A percentile compares a stretch with the other conserved stretches of the same genome.
These are phyloP conservation scores for Chlamydomonas eustigma DNA, from an alignment of 139 green algal species.

Conservation along the genomic window DNA sequence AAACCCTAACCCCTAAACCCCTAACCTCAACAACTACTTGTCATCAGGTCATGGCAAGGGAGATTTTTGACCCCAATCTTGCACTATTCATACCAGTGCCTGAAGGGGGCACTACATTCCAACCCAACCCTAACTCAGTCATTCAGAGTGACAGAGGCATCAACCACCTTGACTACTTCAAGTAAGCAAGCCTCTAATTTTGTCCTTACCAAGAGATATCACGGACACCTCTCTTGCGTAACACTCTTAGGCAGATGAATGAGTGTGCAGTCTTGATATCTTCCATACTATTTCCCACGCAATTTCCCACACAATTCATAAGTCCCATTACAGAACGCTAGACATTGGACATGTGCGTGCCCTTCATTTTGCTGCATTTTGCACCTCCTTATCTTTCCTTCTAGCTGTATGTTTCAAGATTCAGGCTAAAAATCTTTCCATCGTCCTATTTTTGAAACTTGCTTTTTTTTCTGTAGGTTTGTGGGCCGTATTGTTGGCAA, in stretches of 20 bases:
- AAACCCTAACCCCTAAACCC: no score
- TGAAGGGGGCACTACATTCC: conserved; percentile 86
- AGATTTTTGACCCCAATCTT: conserved; percentile 95
- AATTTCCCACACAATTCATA: no score
- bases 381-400: not conserved
- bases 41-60: conserved; percentile 81
- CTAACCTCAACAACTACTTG: no score
- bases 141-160: conserved; percentile 85
- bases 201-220: no score
- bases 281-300: no score
- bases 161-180: conserved; percentile 96
- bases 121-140: conserved; percentile 92
- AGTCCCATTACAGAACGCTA: no score
- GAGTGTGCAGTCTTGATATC: no score
- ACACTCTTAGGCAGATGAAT: no score
- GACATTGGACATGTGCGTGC: no score
- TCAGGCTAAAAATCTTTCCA: not conserved
- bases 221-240: no score
- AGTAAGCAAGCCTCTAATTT: conserved; percentile 55
- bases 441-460: no score
- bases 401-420: not conserved
- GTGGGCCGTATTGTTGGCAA: conserved; percentile 78
- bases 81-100: conserved; percentile 82
- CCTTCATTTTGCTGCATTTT: no score
- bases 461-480: conserved; percentile 48